Percentiles rank a stretch among this genome's conserved stretches.
phyloP scores from a whole-genome alignment of 139 green algal species.

The Choricystis sp. region DNA sequence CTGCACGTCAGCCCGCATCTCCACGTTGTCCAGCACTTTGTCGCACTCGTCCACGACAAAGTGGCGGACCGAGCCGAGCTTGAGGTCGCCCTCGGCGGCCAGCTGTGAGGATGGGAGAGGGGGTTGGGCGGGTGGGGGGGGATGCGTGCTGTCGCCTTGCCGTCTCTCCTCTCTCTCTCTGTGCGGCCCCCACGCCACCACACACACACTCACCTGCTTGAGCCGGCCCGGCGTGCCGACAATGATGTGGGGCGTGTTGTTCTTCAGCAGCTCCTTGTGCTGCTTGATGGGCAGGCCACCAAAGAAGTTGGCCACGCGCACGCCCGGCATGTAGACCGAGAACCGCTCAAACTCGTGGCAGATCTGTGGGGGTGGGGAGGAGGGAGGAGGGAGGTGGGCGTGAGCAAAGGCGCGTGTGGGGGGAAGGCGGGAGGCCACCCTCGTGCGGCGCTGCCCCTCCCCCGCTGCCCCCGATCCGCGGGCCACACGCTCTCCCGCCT shows the following conservation, averaged over 20 bases:
- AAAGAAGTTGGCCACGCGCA: constrained; percentile 88
- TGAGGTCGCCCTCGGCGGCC: constrained; percentile 54
- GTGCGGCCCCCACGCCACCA: no score
- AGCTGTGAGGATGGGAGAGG: constrained; percentile 54
- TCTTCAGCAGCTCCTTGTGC: constrained; percentile 66
- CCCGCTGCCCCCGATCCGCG: neutral
- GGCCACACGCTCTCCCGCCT: neutral
- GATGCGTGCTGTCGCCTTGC: no score
- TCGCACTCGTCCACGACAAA: constrained; percentile 99
- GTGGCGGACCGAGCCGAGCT: constrained; percentile 72
- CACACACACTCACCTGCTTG: constrained; percentile 76
- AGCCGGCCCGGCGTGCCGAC: constrained; percentile 94
- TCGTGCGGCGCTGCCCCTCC: neutral
- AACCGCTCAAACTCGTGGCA: constrained; percentile 96
- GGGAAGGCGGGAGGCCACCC: neutral
- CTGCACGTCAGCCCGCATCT: constrained; percentile 96
- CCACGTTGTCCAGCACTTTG: constrained; percentile 94
- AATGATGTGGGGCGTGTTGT: constrained; percentile 72
- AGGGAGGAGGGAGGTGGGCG: neutral
- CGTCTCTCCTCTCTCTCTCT: no score
- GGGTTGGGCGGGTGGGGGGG: no score
- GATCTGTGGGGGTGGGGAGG: constrained; percentile 51
- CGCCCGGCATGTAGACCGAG: constrained; percentile 56
- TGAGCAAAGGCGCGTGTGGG: neutral
- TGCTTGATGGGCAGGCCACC: constrained; percentile 76